Base-by-base conservation (phyloP, 805 yeast species). In the Wickerhamiella sergipiensis region DNA sequence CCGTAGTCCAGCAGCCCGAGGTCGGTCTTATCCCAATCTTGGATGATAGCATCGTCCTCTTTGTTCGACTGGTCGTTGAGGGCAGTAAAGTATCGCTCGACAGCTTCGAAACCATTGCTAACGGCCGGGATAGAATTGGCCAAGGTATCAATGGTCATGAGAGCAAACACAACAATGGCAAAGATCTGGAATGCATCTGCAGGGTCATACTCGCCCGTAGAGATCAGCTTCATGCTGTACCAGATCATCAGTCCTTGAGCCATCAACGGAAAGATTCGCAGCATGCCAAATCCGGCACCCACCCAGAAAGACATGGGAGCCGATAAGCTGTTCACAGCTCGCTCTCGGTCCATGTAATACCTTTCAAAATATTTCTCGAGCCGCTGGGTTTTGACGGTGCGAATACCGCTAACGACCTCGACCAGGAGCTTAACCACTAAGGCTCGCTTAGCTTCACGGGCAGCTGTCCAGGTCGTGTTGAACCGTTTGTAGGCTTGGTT, bases 161-260 rank as follows among this genome's bases (percentile, higher is more conserved):
- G 69, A 0, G 95, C 80, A 61, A 90, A 86, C 1, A 87, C 67
- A 22, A 90, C 67, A 53, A 92, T 64, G 0, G 89, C 75, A 49
- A 85, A 74, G 0, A 89, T 85, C 58, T 79, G 77, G 68, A 90
- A 70, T 58, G 85, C 70, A 54, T 75, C 77, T n/a, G 68, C 65
- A 4, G 77, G 67, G 0, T 77, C 60, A 61, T 86, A 87, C 45
- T 76, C 76, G 0, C 71, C 72, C 1, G 61, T 56, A 0, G 83
- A 78, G 1, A 87, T 82, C n/a, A 92, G 70, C 46, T 69, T 67
- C 71, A 88, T 71, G 0, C 97, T 97, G 62, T 81, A 88, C 64
- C 78, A 89, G 6, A 87, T 68, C n/a, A 89, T 62, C 1, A 85
- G 68, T 1, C 86, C 82, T 52, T 88, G 87, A 1, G 87, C 79